phyloP scores from a whole-genome alignment of 2,329 filamentous ascomycete species.

The Trichoderma sp. region DNA sequence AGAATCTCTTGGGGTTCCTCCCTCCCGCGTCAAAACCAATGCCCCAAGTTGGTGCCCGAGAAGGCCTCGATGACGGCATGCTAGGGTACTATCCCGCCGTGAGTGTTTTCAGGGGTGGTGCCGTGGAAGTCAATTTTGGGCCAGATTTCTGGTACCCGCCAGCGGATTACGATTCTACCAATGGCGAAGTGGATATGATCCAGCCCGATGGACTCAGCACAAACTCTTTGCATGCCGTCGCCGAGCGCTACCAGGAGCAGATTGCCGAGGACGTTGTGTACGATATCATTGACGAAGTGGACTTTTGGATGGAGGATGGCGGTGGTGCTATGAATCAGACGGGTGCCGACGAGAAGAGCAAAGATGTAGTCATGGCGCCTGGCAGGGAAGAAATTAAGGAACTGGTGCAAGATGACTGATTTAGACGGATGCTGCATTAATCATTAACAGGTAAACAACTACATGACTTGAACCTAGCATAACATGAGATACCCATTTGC shows the following conservation, averaged over 20 bases:
- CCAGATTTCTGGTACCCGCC: slow-evolving; percentile 91
- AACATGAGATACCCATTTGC: slow-evolving; percentile 24
- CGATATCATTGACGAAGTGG: slow-evolving; percentile 92
- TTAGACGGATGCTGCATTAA: not conserved
- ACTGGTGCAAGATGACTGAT: slow-evolving; percentile 64
- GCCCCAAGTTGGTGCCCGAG: slow-evolving; percentile 73
- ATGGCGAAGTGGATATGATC: slow-evolving; percentile 55
- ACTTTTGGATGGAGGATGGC: slow-evolving; percentile 79
- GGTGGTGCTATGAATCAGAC: slow-evolving; percentile 53
- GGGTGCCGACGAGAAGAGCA: slow-evolving; percentile 50
- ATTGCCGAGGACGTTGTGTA: slow-evolving; percentile 93
- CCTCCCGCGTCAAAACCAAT: slow-evolving; percentile 83
- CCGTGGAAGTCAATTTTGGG: slow-evolving; percentile 92
- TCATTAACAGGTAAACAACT: not conserved
- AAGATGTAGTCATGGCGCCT: slow-evolving; percentile 48
- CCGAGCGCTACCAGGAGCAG: slow-evolving; percentile 86
- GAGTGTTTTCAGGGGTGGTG: slow-evolving; percentile 87
- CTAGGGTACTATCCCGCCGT: slow-evolving; percentile 95
- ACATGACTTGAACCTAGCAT: not conserved
- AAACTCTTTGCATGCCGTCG: slow-evolving; percentile 61
- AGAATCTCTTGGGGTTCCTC: slow-evolving; percentile 84
- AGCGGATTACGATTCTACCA: slow-evolving; percentile 54
- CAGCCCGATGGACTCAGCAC: slow-evolving; percentile 33
- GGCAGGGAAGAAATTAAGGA: slow-evolving; percentile 66
- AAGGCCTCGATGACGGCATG: slow-evolving; percentile 91